A percentile compares a stretch with the other conserved stretches of the same genome.
phyloP scores from a whole-genome alignment of 2,329 filamentous ascomycete genomes.

The Penicillium capsulatum region DNA sequence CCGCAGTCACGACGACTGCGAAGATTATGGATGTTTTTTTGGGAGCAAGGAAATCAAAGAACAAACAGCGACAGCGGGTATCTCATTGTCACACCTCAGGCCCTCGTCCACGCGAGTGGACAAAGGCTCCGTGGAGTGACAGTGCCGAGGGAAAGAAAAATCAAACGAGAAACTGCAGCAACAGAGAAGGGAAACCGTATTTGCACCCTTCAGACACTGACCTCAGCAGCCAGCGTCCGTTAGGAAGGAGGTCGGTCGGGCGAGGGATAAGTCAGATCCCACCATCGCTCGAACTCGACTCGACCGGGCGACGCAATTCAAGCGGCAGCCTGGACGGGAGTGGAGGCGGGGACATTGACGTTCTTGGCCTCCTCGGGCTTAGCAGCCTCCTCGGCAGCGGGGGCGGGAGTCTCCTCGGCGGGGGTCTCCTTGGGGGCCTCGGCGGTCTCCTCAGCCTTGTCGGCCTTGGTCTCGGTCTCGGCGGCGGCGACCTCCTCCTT shows the following conservation, averaged over 20 bases:
- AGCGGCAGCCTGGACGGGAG: constrained; percentile 43
- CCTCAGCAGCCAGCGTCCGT: constrained; percentile 17
- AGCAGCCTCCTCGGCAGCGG: constrained; percentile 19
- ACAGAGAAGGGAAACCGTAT: constrained; percentile 20
- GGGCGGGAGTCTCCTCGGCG: constrained; percentile 20
- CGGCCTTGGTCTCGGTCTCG: constrained; percentile 32
- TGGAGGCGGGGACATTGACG: constrained; percentile 30
- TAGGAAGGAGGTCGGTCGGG: constrained; percentile 20
- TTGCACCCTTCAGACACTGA: constrained; percentile 17
- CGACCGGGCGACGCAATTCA: constrained; percentile 35
- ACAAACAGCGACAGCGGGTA: constrained; percentile 27
- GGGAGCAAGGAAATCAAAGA: constrained; percentile 7
- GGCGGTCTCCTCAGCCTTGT: constrained; percentile 25
- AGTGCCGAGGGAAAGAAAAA: constrained; percentile 29
- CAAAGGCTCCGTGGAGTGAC: constrained; percentile 16
- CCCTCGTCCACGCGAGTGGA: constrained; percentile 8
- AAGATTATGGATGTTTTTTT: constrained; percentile 10
- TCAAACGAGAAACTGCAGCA: constrained; percentile 12
- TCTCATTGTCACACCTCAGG: constrained; percentile 30
- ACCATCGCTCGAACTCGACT: constrained; percentile 42
- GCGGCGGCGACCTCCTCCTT: constrained; percentile 35
- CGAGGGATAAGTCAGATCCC: constrained; percentile 34
- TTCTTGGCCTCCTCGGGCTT: constrained; percentile 35
- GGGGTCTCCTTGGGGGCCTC: constrained; percentile 23
- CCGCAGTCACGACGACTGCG: constrained; percentile 9